Evolutionary conservation across 352 stramenopile species (phyloP).

Genomic region (Globisporangium uncinulatum): DNA sequence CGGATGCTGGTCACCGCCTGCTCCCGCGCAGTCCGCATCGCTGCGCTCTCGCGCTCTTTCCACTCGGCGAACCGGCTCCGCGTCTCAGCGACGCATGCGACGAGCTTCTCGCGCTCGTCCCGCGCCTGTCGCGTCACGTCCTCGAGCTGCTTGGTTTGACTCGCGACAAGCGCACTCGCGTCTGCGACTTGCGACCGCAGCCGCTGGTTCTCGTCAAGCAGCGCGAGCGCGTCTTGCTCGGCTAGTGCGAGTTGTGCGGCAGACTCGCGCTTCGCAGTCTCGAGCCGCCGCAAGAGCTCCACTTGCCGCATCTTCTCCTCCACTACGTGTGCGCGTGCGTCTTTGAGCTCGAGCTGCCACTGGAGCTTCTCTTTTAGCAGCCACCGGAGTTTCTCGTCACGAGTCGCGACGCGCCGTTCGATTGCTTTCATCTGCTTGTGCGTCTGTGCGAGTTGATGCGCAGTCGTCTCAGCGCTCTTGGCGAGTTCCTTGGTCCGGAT

Average conservation of each 20-base stretch:
- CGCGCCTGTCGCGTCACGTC: constrained; percentile 36
- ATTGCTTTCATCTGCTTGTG: constrained; percentile 58
- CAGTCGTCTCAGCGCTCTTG: constrained; percentile 30
- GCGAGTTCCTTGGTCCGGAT: constrained; percentile 53
- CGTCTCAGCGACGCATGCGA: constrained; percentile 42
- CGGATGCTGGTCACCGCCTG: constrained; percentile 43
- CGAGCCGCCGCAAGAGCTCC: constrained; percentile 49
- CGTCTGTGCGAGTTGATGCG: constrained; percentile 34
- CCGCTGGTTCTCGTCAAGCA: constrained; percentile 39
- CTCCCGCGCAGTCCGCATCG: constrained; percentile 32
- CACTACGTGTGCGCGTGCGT: constrained; percentile 46
- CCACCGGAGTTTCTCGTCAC: constrained; percentile 54
- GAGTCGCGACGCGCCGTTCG: constrained; percentile 44
- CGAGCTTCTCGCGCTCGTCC: constrained; percentile 56
- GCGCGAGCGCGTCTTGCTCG: constrained; percentile 21
- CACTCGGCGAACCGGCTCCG: constrained; percentile 58
- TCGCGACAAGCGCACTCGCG: constrained; percentile 30
- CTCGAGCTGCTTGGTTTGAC: constrained; percentile 45
- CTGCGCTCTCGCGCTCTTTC: constrained; percentile 45
- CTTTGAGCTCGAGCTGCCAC: constrained; percentile 61
- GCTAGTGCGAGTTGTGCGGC: constrained; percentile 29
- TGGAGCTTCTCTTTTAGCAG: constrained; percentile 69
- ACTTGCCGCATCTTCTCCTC: constrained; percentile 75
- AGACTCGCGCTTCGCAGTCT: constrained; percentile 42
- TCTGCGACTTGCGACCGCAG: constrained; percentile 34